Evolutionary conservation across 2,329 filamentous ascomycete genomes (phyloP).

Genomic region (Trichoderma citrinoviride): DNA sequence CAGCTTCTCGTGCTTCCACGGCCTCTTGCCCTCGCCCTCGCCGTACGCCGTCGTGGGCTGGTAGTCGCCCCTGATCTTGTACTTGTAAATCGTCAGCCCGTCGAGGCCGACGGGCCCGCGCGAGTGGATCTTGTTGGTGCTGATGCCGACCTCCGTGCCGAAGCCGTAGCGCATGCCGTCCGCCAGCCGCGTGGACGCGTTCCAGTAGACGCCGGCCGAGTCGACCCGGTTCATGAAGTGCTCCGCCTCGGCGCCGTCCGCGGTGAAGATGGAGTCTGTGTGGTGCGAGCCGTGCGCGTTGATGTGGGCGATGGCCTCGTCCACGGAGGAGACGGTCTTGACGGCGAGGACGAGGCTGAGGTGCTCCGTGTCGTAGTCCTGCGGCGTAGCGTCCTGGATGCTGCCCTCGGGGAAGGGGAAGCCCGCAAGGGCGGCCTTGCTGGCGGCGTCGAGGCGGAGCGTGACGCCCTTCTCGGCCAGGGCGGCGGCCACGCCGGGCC

Average conservation of each 20-base stretch:
- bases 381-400: slow-evolving; percentile 63
- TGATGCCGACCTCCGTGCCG: slow-evolving; percentile 96
- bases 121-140: slow-evolving; percentile 97
- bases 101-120: slow-evolving; percentile 91
- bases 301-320: slow-evolving; percentile 81
- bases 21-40: slow-evolving; percentile 57
- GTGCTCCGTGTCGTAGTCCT: slow-evolving; percentile 87
- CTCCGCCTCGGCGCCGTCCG: slow-evolving; percentile 65
- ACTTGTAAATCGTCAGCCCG: slow-evolving; percentile 96
- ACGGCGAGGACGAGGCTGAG: slow-evolving; percentile 80
- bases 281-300: slow-evolving; percentile 90
- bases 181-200: slow-evolving; percentile 88
- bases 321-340: slow-evolving; percentile 68
- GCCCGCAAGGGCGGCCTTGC: slow-evolving; percentile 60
- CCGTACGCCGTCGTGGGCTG: slow-evolving; percentile 79
- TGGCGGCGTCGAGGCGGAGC: slow-evolving; percentile 72
- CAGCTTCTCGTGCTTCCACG: slow-evolving; percentile 58
- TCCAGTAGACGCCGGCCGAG: slow-evolving; percentile 94
- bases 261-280: slow-evolving; percentile 86
- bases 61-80: slow-evolving; percentile 78
- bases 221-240: slow-evolving; percentile 83
- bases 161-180: slow-evolving; percentile 98
- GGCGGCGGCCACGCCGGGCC: slow-evolving; percentile 70
- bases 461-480: slow-evolving; percentile 75
- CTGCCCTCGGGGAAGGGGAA: slow-evolving; percentile 45